Base-by-base conservation (phyloP, 495 filamentous ascomycete genomes). In the Trichocladium uniseriatum region DNA sequence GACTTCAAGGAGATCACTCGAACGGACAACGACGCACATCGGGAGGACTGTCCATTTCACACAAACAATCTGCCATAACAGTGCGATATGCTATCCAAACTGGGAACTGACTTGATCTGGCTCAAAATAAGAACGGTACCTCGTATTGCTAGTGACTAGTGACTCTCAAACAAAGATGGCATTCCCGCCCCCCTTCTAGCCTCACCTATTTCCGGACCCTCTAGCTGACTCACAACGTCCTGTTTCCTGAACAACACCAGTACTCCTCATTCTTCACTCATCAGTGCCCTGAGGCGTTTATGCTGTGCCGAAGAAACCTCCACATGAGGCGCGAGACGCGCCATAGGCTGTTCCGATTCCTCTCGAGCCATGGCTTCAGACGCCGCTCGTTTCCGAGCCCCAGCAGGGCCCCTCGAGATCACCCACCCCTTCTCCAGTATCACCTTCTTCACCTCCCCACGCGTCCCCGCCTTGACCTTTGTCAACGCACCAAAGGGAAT, bases 11-110 rank as follows among this genome's bases (percentile, higher is more conserved):
- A 40, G n/a, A 55, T 58, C 22, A 18, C 47, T 6, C 31, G 29
- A 27, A 48, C 37, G 4, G 56, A 53, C 40, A 59, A 61, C 19
- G 48, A 27, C 31, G 36, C 40, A 5, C 58, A 59, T 27, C 19
- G 14, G 3, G 31, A 34, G 29, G 43, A 31, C 5, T 60, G 58
- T 24, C 37, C 19, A 4, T 53, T 46, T 24, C 55, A 60, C 15
- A 57, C 48, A 11, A 31, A 31, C 5, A 57, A 58, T 19, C 21
- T 60, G 13, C 2, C 0, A 13, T 20, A 29, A 10, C 27, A 29
- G 27, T n/a, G n/a, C n/a, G n/a, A n/a, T n/a, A n/a, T n/a, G n/a
- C n/a, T n/a, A n/a, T n/a, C n/a, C n/a, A n/a, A n/a, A n/a, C n/a
- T n/a, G n/a, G n/a, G n/a, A n/a, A n/a, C n/a, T n/a, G n/a, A n/a